Conservation (phyloP, 257 asterid species). For the Asclepias syriaca region DNA sequence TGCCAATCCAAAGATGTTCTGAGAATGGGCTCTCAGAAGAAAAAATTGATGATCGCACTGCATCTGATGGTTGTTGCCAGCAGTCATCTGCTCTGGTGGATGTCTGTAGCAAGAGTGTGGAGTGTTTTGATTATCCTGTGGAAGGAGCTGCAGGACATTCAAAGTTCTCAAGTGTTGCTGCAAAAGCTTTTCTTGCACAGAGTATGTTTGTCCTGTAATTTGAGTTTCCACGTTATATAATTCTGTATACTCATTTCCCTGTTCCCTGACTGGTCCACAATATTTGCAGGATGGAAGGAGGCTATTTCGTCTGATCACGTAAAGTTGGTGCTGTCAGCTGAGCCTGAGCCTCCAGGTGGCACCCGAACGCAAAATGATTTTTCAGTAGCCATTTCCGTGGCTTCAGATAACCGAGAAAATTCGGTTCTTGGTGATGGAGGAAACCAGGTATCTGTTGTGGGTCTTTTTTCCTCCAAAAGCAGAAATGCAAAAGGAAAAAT, state of each 20-base stretch:
- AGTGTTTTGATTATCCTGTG: slow-evolving; percentile 16
- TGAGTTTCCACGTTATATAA: not conserved
- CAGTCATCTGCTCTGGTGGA: slow-evolving; percentile 27
- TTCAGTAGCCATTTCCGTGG: slow-evolving; percentile 9
- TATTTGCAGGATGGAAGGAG: slow-evolving; percentile 77
- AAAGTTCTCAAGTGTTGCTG: slow-evolving; percentile 45
- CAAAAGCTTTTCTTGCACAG: slow-evolving; percentile 61
- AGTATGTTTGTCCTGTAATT: slow-evolving; percentile 40
- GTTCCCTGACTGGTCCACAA: not conserved
- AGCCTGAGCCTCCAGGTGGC: slow-evolving; percentile 33
- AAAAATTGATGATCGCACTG: slow-evolving; percentile 29
- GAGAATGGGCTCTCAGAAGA: slow-evolving; percentile 26
- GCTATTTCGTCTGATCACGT: slow-evolving; percentile 68
- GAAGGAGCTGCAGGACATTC: slow-evolving; percentile 31
- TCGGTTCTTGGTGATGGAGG: slow-evolving; percentile 20
- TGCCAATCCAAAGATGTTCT: slow-evolving; percentile 28
- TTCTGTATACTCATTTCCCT: not conserved
- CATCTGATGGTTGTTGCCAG: slow-evolving; percentile 33
- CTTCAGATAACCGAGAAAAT: slow-evolving; percentile 26
- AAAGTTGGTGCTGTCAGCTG: slow-evolving; percentile 47
- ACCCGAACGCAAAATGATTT: slow-evolving; percentile 20
- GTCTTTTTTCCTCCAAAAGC: slow-evolving; percentile 8
- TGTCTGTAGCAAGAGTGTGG: slow-evolving; percentile 24
- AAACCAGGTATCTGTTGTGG: slow-evolving; percentile 19
- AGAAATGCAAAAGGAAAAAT: slow-evolving; percentile 27